Evolutionary conservation across 805 yeast genomes (phyloP).

Genomic region (Ogataea philodendri): DNA sequence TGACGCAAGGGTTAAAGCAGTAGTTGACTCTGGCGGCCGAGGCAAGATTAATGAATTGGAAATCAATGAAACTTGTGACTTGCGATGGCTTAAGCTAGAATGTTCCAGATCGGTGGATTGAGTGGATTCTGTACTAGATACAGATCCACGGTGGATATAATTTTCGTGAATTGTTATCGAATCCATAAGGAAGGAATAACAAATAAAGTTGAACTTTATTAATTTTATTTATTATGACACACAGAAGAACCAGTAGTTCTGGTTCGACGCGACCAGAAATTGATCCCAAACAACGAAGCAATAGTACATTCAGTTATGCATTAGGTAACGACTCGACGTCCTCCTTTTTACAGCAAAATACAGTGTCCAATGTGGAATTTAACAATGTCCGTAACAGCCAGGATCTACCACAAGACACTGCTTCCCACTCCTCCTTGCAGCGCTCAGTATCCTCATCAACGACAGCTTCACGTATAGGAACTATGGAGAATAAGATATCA

Average conservation of each 20-base stretch:
- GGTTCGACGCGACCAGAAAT: conserved; percentile 4
- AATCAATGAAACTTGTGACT: conserved; percentile 22
- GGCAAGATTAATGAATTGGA: conserved; percentile 22
- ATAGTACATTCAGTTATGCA: conserved; percentile 12
- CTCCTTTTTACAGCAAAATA: conserved; percentile 22
- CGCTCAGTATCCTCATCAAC: conserved; percentile 25
- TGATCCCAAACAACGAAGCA: conserved; percentile 13
- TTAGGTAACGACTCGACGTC: conserved; percentile 19
- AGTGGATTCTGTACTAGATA: conserved; percentile 6
- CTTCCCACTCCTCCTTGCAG: conserved; percentile 12
- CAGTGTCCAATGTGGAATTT: conserved; percentile 35
- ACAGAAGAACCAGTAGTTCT: conserved; percentile 8
- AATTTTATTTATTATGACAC: conserved; percentile 2
- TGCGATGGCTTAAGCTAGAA: conserved; percentile 12
- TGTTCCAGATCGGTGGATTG: conserved; percentile 4
- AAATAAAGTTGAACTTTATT: conserved; percentile 1
- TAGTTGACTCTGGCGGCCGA: conserved; percentile 33
- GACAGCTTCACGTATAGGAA: conserved; percentile 21
- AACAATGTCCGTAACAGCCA: conserved; percentile 29
- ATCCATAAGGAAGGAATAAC: conserved; percentile 11
- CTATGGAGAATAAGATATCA: conserved; percentile 24
- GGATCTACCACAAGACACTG: conserved; percentile 9
- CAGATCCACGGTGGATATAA: conserved; percentile 19
- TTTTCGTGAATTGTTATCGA: conserved; percentile 28
- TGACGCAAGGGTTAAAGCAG: conserved; percentile 29